These are phyloP conservation scores for Stemphylium beticola DNA, from an alignment of 2,329 filamentous ascomycete species.

Conservation along the genomic window DNA sequence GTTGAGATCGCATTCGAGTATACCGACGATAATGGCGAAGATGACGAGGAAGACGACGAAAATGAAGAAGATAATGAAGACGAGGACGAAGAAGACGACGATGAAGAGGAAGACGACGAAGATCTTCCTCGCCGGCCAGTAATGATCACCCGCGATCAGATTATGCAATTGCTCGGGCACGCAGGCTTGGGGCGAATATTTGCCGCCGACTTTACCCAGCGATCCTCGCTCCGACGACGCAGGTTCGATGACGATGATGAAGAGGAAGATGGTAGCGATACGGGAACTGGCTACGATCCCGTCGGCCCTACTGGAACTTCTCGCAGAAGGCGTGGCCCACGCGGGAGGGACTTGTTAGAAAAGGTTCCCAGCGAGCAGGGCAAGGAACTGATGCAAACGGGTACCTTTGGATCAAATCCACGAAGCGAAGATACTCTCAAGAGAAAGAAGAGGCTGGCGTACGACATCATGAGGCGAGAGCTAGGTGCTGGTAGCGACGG, in stretches of 20 bases:
- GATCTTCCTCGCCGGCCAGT: constrained; percentile 30
- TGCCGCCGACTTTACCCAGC: constrained; percentile 37
- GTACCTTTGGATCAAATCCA: constrained; percentile 76
- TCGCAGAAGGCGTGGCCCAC: constrained; percentile 49
- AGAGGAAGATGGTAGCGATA: constrained; percentile 48
- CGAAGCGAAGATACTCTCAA: constrained; percentile 59
- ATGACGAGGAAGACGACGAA: constrained; percentile 23
- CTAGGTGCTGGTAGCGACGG: constrained; percentile 70
- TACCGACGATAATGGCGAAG: constrained; percentile 47
- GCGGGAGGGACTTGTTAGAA: constrained; percentile 67
- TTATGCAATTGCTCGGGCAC: constrained; percentile 62
- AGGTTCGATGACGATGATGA: constrained; percentile 43
- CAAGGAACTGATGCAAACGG: constrained; percentile 78
- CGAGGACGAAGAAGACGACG: constrained; percentile 42
- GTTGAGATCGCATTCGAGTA: constrained; percentile 52
- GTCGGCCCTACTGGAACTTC: constrained; percentile 45
- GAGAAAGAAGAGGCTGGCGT: constrained; percentile 66
- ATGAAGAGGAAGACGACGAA: constrained; percentile 31
- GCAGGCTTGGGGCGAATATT: constrained; percentile 62
- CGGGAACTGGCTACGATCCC: constrained; percentile 43
- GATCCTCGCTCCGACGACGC: constrained; percentile 20
- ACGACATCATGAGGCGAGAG: constrained; percentile 80
- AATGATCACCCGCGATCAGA: constrained; percentile 56
- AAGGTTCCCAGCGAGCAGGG: constrained; percentile 83
- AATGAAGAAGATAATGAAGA: constrained; percentile 34